Percentiles rank a stretch among this genome's conserved stretches.
Evolutionary conservation across 2,329 filamentous ascomycete genomes (phyloP).

Genomic region (Madurella mycetomatis): DNA sequence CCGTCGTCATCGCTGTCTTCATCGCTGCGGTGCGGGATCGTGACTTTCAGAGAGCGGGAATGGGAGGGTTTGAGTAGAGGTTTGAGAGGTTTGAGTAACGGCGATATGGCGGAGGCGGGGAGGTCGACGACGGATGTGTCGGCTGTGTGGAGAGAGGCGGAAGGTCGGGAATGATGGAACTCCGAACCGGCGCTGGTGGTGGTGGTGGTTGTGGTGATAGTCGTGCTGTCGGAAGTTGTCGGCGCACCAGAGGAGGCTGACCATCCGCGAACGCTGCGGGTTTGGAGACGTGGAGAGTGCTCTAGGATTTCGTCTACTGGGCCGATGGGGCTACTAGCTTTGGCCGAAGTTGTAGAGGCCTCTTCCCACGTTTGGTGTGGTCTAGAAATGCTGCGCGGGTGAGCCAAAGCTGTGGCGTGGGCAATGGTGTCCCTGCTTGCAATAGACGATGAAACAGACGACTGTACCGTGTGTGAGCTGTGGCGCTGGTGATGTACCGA

Average conservation of each 20-base stretch:
- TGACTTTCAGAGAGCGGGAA: conserved; percentile 3
- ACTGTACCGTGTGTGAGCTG: conserved; percentile 20
- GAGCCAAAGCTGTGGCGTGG: conserved; percentile 13
- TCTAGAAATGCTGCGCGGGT: conserved; percentile 8
- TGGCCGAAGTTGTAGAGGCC: background rate
- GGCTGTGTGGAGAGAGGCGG: conserved; percentile 41
- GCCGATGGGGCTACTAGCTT: background rate
- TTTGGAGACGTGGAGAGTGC: conserved; percentile 32
- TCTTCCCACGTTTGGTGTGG: background rate
- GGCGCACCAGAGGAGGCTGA: conserved; percentile 42
- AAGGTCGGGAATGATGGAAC: conserved; percentile 30
- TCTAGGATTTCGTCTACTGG: conserved; percentile 33
- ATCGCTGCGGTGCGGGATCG: background rate
- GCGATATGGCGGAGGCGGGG: conserved; percentile 23
- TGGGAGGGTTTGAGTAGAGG: conserved; percentile 14
- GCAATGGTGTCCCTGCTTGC: conserved; percentile 13
- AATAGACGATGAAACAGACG: conserved; percentile 20
- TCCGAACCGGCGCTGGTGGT: conserved; percentile 39
- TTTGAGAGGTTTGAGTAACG: conserved; percentile 4
- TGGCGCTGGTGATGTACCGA: conserved; percentile 14
- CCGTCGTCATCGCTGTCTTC: background rate
- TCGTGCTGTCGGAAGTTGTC: conserved; percentile 33
- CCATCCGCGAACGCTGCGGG: conserved; percentile 36
- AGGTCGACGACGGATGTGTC: conserved; percentile 42
- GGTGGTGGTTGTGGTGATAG: conserved; percentile 34